Evolutionary conservation across 2,329 filamentous ascomycete species (phyloP).

Genomic region (Annulohypoxylon truncatum): DNA sequence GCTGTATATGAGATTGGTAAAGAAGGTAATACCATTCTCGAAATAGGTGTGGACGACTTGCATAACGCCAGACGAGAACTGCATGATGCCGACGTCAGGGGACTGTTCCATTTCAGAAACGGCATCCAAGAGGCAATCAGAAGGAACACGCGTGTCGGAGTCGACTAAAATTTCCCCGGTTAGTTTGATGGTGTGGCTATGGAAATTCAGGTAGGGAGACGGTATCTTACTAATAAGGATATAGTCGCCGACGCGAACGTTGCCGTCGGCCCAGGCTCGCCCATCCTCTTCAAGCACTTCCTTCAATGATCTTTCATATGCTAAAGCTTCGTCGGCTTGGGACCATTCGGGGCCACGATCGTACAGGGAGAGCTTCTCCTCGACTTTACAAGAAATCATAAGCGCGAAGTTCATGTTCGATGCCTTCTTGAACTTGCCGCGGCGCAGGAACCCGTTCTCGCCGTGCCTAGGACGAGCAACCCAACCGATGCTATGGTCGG

Average conservation of each 20-base stretch:
- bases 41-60: conserved; percentile 78
- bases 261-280: conserved; percentile 68
- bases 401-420: conserved; percentile 82
- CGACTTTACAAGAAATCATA: conserved; percentile 70
- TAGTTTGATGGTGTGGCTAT: conserved; percentile 8
- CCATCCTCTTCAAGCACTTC: conserved; percentile 65
- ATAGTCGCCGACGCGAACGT: conserved; percentile 70
- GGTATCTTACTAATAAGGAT: conserved; percentile 65
- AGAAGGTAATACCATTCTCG: conserved; percentile 78
- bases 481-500: conserved; percentile 76
- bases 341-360: conserved; percentile 57
- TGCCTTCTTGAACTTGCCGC: conserved; percentile 77
- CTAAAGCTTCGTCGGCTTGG: conserved; percentile 59
- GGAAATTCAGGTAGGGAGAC: background rate
- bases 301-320: conserved; percentile 62
- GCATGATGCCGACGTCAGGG: conserved; percentile 77
- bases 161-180: conserved; percentile 58
- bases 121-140: conserved; percentile 75
- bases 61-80: conserved; percentile 81
- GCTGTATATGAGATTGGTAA: conserved; percentile 82
- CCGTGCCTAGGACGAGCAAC: conserved; percentile 73
- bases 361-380: conserved; percentile 64
- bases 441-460: conserved; percentile 67
- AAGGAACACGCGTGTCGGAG: conserved; percentile 75
- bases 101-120: conserved; percentile 77